These are phyloP conservation scores for Wickerhamomyces queroliae DNA, from an alignment of 805 yeast genomes.

Conservation along the genomic window DNA sequence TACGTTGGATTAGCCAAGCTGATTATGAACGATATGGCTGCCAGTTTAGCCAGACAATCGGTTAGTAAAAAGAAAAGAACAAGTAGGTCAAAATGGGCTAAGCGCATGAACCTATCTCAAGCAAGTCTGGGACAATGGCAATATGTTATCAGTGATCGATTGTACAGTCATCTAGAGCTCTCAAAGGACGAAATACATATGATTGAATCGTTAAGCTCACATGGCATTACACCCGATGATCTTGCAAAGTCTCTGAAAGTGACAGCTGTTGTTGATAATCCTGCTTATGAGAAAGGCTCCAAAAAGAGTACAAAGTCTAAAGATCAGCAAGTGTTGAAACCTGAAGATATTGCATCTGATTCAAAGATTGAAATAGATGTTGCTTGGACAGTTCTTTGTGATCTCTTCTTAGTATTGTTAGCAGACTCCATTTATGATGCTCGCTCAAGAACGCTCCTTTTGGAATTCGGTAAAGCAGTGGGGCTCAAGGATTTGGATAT, in stretches of 20 bases:
- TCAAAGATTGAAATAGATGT: constrained; percentile 58
- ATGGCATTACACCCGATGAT: constrained; percentile 75
- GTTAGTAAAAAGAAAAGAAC: constrained; percentile 43
- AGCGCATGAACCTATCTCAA: constrained; percentile 59
- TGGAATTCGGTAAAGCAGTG: constrained; percentile 58
- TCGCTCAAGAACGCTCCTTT: constrained; percentile 75
- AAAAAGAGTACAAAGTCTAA: constrained; percentile 3
- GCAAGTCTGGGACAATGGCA: constrained; percentile 85
- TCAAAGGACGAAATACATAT: constrained; percentile 70
- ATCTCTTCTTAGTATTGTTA: constrained; percentile 70
- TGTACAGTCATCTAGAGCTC: constrained; percentile 80
- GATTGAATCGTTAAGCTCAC: constrained; percentile 82
- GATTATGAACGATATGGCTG: constrained; percentile 73
- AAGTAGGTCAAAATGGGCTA: constrained; percentile 41
- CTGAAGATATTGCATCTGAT: constrained; percentile 28
- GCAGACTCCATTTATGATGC: constrained; percentile 87
- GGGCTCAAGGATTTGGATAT: constrained; percentile 63
- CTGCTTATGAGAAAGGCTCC: constrained; percentile 28
- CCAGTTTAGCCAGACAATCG: constrained; percentile 56
- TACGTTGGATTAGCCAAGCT: constrained; percentile 82
- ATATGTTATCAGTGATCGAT: constrained; percentile 56
- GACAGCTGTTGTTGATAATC: constrained; percentile 45
- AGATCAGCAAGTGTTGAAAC: constrained; percentile 19
- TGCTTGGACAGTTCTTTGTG: constrained; percentile 93
- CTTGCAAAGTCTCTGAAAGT: constrained; percentile 57